Conservation (phyloP, 2,329 filamentous ascomycete genomes). For the Geoglossum cookeanum region DNA sequence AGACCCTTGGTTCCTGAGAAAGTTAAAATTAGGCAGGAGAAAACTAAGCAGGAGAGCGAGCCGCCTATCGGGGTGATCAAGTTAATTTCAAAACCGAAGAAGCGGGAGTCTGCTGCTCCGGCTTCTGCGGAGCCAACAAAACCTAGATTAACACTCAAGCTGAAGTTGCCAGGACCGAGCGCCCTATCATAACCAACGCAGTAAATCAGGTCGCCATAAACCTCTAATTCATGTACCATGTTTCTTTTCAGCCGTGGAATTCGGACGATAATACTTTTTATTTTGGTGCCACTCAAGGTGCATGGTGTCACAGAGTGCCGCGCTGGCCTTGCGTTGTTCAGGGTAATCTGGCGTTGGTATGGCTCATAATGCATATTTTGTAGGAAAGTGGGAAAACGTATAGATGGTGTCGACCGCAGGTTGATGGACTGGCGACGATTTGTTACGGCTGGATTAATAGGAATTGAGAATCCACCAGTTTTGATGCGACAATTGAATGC, state of each 20-base stretch:
- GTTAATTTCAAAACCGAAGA: slow-evolving; percentile 24
- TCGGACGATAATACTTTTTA: background rate
- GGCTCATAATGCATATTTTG: background rate
- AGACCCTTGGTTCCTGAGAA: background rate
- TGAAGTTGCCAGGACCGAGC: background rate
- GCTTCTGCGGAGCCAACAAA: background rate
- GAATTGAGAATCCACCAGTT: no score
- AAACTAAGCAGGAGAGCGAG: background rate
- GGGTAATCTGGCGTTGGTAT: background rate
- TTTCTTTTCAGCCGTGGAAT: background rate
- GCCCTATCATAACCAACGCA: background rate
- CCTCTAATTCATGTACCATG: slow-evolving; percentile 3
- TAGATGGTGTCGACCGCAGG: background rate
- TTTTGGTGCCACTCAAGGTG: background rate
- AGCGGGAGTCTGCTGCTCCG: slow-evolving; percentile 14
- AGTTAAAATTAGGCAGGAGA: background rate
- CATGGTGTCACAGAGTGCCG: background rate
- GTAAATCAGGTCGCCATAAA: slow-evolving; percentile 5
- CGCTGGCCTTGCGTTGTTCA: background rate
- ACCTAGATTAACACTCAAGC: background rate
- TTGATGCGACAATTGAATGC: no score
- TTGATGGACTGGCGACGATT: no score
- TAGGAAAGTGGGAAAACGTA: background rate
- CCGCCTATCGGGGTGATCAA: slow-evolving; percentile 10
- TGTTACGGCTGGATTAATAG: no score